Conservation (phyloP, 1,284 basidiomycete genomes). For the Sporisorium iseilematis-ciliati region DNA sequence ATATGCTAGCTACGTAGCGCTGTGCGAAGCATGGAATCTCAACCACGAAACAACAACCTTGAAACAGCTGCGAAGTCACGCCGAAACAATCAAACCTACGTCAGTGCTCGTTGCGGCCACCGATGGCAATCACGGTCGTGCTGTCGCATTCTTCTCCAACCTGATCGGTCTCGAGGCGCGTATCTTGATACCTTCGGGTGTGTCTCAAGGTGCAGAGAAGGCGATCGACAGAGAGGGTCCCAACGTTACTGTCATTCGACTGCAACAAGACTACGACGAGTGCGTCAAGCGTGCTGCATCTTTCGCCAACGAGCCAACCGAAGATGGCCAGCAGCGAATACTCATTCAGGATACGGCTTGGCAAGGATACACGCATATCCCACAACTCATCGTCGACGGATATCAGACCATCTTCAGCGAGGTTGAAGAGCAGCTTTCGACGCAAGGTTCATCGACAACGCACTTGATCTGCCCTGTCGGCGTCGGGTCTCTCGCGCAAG, state of each 20-base stretch:
- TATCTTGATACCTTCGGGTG: not conserved
- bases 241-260: not conserved
- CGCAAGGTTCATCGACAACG: not conserved
- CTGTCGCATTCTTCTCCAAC: not conserved
- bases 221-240: not conserved
- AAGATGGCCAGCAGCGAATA: not conserved
- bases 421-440: not conserved
- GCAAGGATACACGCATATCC: not conserved
- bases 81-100: not conserved
- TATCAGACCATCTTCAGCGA: slow-evolving; percentile 3
- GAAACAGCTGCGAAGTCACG: not conserved
- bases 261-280: not conserved
- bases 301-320: not conserved
- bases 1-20: slow-evolving; percentile 3
- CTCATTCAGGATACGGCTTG: slow-evolving; percentile 1
- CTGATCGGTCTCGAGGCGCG: not conserved
- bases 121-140: not conserved
- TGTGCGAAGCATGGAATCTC: not conserved
- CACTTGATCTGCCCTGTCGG: not conserved
- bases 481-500: not conserved
- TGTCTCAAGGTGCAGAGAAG: not conserved
- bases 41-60: not conserved
- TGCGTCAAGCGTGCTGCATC: not conserved
- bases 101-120: not conserved
- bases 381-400: slow-evolving; percentile 2